These are phyloP conservation scores for Daldinia caldariorum DNA, from an alignment of 495 filamentous ascomycete species.

Conservation along the genomic window DNA sequence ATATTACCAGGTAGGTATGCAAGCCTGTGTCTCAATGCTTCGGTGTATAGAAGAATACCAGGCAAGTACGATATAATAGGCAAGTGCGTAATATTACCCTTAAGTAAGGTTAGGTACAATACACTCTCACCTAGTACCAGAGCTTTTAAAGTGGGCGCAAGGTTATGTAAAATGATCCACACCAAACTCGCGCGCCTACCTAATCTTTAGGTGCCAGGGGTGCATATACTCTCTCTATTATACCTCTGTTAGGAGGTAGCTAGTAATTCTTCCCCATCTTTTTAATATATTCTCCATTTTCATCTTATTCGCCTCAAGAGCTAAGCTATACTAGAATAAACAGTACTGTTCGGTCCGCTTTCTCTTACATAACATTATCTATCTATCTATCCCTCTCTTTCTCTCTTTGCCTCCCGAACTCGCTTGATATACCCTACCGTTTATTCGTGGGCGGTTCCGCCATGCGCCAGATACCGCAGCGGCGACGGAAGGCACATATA, in stretches of 20 bases:
- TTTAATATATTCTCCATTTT: slow-evolving; percentile 3
- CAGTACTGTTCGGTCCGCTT: slow-evolving; percentile 18
- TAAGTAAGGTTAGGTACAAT: too few relatives aligned
- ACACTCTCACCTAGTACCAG: not conserved
- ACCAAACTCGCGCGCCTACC: not conserved
- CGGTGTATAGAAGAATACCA: not conserved
- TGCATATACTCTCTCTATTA: too few relatives aligned
- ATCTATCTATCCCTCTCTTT: not conserved
- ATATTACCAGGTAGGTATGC: not conserved
- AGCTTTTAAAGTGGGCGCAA: not conserved
- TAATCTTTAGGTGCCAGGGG: not conserved
- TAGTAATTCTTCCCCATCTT: not conserved
- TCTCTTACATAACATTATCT: slow-evolving; percentile 17
- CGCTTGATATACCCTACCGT: slow-evolving; percentile 13
- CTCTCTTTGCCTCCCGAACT: not conserved
- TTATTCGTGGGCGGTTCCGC: slow-evolving; percentile 34
- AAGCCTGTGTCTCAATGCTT: slow-evolving; percentile 6
- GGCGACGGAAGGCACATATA: slow-evolving; percentile 26
- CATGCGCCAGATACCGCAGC: slow-evolving; percentile 32
- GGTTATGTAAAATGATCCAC: not conserved
- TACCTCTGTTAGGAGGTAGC: too few relatives aligned
- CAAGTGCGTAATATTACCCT: not conserved
- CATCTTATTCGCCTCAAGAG: slow-evolving; percentile 2
- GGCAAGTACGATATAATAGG: too few relatives aligned
- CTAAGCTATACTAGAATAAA: not conserved